Conservation (phyloP, 805 yeast species). For the Metschnikowia anglica region DNA sequence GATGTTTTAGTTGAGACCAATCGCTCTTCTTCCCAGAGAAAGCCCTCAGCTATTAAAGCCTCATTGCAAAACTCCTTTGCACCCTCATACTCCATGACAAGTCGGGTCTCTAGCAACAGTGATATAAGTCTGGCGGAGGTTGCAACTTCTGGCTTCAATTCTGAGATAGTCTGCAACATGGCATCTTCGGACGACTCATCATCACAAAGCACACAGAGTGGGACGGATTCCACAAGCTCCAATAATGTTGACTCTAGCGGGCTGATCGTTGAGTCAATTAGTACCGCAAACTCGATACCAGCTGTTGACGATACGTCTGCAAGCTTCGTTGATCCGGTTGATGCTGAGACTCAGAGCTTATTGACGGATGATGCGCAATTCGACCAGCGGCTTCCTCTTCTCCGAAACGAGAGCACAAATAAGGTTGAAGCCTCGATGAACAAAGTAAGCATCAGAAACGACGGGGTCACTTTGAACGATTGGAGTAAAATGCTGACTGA, state of each 20-base stretch:
- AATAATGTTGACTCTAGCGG: conserved; percentile 3
- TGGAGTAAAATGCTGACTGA: conserved; percentile 25
- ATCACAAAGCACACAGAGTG: conserved; percentile 3
- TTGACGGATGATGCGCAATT: conserved; percentile 23
- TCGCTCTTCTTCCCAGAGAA: conserved; percentile 7
- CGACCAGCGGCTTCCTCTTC: conserved; percentile 29
- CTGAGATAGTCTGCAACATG: neutral
- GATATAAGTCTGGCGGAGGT: conserved; percentile 1
- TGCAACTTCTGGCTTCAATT: neutral
- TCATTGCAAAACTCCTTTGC: conserved; percentile 38
- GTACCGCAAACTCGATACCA: neutral
- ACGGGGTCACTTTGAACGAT: conserved; percentile 2
- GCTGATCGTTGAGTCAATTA: neutral
- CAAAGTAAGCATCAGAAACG: neutral
- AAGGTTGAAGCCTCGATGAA: conserved; percentile 15
- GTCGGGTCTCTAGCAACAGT: conserved; percentile 5
- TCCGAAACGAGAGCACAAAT: conserved; percentile 25
- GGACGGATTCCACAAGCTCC: neutral
- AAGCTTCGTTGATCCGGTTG: neutral
- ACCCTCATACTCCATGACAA: conserved; percentile 15
- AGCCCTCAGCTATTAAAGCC: conserved; percentile 26
- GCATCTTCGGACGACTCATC: conserved; percentile 4
- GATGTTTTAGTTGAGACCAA: conserved; percentile 24
- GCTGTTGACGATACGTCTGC: neutral
- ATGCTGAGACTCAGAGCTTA: conserved; percentile 15